These are phyloP conservation scores for Neonothopanus nambi DNA, from an alignment of 1,284 basidiomycete genomes.

Conservation along the genomic window DNA sequence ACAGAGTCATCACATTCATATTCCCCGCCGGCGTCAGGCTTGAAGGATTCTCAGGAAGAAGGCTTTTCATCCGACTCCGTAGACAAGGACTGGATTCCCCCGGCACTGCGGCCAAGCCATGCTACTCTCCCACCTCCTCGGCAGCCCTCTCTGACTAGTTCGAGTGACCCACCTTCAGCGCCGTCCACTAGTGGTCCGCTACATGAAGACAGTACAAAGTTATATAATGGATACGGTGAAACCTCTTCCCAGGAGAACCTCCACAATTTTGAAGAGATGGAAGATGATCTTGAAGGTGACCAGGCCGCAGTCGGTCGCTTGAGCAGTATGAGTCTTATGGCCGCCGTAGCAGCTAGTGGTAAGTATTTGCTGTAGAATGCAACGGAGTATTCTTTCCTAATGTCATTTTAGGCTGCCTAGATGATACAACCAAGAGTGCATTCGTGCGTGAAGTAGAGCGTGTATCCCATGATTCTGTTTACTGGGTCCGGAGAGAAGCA, in stretches of 20 bases:
- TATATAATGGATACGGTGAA: no score
- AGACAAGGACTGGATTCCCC: no score
- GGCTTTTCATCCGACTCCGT: no score
- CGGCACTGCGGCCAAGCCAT: no score
- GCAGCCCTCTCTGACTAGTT: no score
- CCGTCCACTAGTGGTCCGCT: no score
- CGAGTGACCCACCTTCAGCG: no score
- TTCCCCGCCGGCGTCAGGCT: no score
- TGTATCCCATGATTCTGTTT: conserved; percentile 76
- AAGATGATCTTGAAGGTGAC: conserved; percentile 46
- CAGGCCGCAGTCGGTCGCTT: conserved; percentile 88
- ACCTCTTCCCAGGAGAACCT: conserved; percentile 1
- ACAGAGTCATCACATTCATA: no score
- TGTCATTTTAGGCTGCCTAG: conserved; percentile 51
- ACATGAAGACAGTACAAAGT: no score
- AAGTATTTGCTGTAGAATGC: conserved; percentile 28
- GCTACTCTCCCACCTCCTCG: no score
- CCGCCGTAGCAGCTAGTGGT: conserved; percentile 79
- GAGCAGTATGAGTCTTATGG: conserved; percentile 92
- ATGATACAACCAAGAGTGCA: conserved; percentile 58
- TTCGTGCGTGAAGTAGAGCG: conserved; percentile 85
- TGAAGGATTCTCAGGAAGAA: no score
- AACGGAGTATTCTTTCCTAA: conserved; percentile 12
- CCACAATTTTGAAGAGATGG: conserved; percentile 26
- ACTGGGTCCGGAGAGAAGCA: conserved; percentile 88